Percentiles rank a stretch among this genome's conserved stretches.
Evolutionary conservation across 177 flowering plant genomes (phyloP).

Genomic region (Tripterygium wilfordii): DNA sequence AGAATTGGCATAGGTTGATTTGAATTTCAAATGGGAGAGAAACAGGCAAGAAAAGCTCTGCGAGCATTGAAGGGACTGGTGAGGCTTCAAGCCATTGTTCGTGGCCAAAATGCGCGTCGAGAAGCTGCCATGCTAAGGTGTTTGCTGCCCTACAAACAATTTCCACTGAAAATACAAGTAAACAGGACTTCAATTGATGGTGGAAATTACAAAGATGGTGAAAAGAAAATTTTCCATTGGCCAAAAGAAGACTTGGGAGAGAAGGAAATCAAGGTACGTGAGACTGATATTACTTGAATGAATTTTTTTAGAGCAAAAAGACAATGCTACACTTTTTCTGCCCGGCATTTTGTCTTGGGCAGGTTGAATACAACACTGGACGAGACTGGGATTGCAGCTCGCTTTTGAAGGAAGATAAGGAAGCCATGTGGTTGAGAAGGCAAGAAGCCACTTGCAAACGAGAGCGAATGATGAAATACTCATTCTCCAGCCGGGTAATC

Average conservation of each 20-base stretch:
- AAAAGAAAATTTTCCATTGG: slow-evolving; percentile 7
- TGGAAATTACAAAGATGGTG: slow-evolving; percentile 3
- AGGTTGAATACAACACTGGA: slow-evolving; percentile 22
- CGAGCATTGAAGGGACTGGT: slow-evolving; percentile 53
- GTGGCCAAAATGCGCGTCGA: slow-evolving; percentile 43
- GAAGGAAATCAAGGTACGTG: slow-evolving; percentile 16
- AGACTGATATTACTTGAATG: too few species aligned
- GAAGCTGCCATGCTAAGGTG: slow-evolving; percentile 12
- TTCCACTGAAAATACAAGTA: slow-evolving; percentile 7
- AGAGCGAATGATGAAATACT: slow-evolving; percentile 49
- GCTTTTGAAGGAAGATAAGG: slow-evolving; percentile 36
- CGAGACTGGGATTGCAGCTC: slow-evolving; percentile 35
- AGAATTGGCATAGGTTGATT: too few species aligned
- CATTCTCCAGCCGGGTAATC: slow-evolving; percentile 47
- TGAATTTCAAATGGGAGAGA: neutral
- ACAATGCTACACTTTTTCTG: neutral
- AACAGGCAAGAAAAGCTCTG: slow-evolving; percentile 54
- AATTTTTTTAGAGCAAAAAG: neutral
- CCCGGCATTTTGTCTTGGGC: too few species aligned
- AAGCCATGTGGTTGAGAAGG: slow-evolving; percentile 26
- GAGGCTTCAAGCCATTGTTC: slow-evolving; percentile 54
- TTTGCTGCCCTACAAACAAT: slow-evolving; percentile 9
- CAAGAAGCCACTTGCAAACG: slow-evolving; percentile 38
- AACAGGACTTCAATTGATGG: slow-evolving; percentile 3
- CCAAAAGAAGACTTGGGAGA: slow-evolving; percentile 17